phyloP scores from a whole-genome alignment of 129 eudicot species.

The Cynara cardunculus region DNA sequence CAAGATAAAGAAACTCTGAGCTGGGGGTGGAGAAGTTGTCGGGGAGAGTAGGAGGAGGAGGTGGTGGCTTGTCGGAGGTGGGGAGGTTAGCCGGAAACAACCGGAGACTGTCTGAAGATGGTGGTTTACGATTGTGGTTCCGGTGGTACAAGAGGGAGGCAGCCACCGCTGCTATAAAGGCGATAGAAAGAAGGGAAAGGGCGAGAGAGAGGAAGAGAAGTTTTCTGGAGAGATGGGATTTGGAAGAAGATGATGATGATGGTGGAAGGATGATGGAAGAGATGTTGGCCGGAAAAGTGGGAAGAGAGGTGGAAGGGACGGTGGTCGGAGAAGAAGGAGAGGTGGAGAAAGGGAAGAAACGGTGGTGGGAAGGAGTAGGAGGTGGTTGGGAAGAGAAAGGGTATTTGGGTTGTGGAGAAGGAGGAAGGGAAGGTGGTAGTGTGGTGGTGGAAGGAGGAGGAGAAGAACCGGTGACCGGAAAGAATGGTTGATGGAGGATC shows the following conservation, averaged over 20 bases:
- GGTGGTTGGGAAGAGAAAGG: conserved; percentile 50
- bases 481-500: conserved; percentile 81
- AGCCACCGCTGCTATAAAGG: conserved; percentile 27
- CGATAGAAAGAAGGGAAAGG: conserved; percentile 38
- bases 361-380: conserved; percentile 19
- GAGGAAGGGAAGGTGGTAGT: conserved; percentile 23
- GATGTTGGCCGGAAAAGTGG: conserved; percentile 78
- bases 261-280: conserved; percentile 59
- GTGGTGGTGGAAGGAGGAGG: conserved; percentile 26
- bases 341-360: conserved; percentile 52
- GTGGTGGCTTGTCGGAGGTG: conserved; percentile 49
- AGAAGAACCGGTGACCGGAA: conserved; percentile 36
- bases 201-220: conserved; percentile 48
- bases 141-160: conserved; percentile 39
- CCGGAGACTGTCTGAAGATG: conserved; percentile 43
- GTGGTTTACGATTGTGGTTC: conserved; percentile 19
- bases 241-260: conserved; percentile 32
- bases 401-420: conserved; percentile 30
- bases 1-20: conserved; percentile 75
- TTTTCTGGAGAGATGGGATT: conserved; percentile 36
- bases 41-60: conserved; percentile 31
- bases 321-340: conserved; percentile 31
- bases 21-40: conserved; percentile 36
- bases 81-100: conserved; percentile 44
- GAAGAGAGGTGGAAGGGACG: conserved; percentile 37